These are phyloP conservation scores for Fraxinus dipetala DNA, from an alignment of 305 asterid genomes.

Conservation along the genomic window DNA sequence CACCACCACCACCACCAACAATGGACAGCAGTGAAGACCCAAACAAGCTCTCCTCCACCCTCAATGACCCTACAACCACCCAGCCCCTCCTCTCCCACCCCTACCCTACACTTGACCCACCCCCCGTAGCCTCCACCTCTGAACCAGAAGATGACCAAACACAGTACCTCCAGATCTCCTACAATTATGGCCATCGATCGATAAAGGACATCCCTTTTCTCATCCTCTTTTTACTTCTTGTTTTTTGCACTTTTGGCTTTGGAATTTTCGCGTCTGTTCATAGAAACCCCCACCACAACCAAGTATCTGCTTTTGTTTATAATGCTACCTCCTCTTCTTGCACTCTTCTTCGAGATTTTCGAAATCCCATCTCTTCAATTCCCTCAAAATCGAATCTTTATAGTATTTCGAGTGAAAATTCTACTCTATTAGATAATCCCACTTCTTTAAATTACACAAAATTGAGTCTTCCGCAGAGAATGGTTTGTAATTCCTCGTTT, in stretches of 20 bases:
- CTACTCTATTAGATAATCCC: background rate
- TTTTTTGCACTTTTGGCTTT: constrained; percentile 61
- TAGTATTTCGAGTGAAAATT: background rate
- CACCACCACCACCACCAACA: constrained; percentile 30
- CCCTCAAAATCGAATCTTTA: constrained; percentile 13
- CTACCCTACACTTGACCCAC: constrained; percentile 31
- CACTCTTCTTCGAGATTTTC: constrained; percentile 30
- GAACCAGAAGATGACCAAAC: constrained; percentile 53
- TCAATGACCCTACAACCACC: constrained; percentile 36
- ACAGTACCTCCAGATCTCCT: constrained; percentile 83
- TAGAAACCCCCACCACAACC: constrained; percentile 56
- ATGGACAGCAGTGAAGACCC: constrained; percentile 65
- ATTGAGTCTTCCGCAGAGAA: constrained; percentile 1
- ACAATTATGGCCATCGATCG: constrained; percentile 62
- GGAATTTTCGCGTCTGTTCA: constrained; percentile 76
- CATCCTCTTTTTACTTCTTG: constrained; percentile 52
- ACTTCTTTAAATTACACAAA: constrained; percentile 11
- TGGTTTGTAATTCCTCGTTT: constrained; percentile 6
- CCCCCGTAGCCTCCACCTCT: constrained; percentile 48
- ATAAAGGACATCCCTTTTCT: constrained; percentile 65
- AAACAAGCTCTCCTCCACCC: constrained; percentile 45
- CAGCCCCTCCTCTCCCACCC: constrained; percentile 62
- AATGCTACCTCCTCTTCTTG: constrained; percentile 58
- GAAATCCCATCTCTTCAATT: constrained; percentile 17
- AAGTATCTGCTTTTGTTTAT: constrained; percentile 46